Evolutionary conservation across 768 basidiomycete genomes (phyloP).

Genomic region (Boletus huronensis): DNA sequence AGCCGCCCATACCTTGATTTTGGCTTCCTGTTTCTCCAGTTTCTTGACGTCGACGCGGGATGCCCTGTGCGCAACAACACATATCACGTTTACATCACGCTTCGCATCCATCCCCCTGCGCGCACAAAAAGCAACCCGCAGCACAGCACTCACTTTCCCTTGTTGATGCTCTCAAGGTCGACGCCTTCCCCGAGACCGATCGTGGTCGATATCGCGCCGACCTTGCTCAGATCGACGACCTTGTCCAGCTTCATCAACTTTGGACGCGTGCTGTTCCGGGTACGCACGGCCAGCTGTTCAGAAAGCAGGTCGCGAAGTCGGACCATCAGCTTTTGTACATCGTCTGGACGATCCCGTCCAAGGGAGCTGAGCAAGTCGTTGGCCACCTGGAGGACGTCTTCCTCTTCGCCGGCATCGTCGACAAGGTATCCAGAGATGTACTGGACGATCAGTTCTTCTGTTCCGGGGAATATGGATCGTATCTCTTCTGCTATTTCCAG

Average conservation of each 20-base stretch:
- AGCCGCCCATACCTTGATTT: slow-evolving; percentile 62
- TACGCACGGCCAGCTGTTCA: slow-evolving; percentile 57
- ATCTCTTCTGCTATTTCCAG: slow-evolving; percentile 81
- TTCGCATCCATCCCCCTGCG: neutral
- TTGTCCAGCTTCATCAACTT: slow-evolving; percentile 77
- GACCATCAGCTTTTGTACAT: slow-evolving; percentile 64
- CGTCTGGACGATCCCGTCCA: slow-evolving; percentile 54
- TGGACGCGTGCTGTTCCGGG: slow-evolving; percentile 57
- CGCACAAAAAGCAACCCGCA: slow-evolving; percentile 1
- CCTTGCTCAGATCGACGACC: slow-evolving; percentile 85
- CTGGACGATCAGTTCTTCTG: slow-evolving; percentile 82
- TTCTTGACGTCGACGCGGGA: slow-evolving; percentile 94
- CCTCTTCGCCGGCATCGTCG: slow-evolving; percentile 86
- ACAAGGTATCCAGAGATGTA: slow-evolving; percentile 87
- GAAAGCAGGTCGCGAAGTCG: slow-evolving; percentile 61
- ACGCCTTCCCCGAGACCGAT: slow-evolving; percentile 80
- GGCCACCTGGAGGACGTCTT: slow-evolving; percentile 78
- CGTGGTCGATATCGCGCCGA: slow-evolving; percentile 70
- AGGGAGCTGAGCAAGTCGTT: slow-evolving; percentile 75
- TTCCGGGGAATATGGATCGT: slow-evolving; percentile 61
- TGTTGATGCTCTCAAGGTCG: slow-evolving; percentile 88
- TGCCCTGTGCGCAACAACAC: slow-evolving; percentile 47
- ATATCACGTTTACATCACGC: slow-evolving; percentile 2
- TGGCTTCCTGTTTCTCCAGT: slow-evolving; percentile 95
- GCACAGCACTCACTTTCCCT: slow-evolving; percentile 70